Percentiles rank a stretch among this genome's conserved stretches.
These are phyloP conservation scores for Teratosphaeria viscida DNA, from an alignment of 2,329 filamentous ascomycete genomes.

Conservation along the genomic window DNA sequence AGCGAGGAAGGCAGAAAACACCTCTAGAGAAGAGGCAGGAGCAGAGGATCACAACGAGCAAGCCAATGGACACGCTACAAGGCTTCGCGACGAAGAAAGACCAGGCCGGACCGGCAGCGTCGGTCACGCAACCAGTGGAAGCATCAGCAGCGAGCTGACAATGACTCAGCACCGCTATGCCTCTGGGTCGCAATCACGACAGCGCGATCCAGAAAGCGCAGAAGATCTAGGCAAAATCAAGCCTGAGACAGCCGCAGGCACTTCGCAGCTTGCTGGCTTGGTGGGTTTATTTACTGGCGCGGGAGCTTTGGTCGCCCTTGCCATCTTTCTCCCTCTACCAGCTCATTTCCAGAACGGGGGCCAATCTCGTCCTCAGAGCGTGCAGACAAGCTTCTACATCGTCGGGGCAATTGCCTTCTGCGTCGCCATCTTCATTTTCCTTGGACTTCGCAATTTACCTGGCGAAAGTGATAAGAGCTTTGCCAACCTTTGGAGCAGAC, in stretches of 20 bases:
- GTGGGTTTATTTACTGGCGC: slow-evolving; percentile 90
- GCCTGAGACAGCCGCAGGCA: slow-evolving; percentile 7
- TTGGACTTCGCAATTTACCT: slow-evolving; percentile 58
- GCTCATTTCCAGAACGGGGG: slow-evolving; percentile 65
- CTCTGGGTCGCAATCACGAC: slow-evolving; percentile 19
- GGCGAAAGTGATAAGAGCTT: slow-evolving; percentile 74
- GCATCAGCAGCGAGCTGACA: slow-evolving; percentile 62
- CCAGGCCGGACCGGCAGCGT: slow-evolving; percentile 25
- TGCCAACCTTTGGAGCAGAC: slow-evolving; percentile 29
- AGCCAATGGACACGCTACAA: slow-evolving; percentile 11
- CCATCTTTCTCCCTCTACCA: slow-evolving; percentile 76
- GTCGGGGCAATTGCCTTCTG: slow-evolving; percentile 63
- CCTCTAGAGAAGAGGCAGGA: slow-evolving; percentile 3
- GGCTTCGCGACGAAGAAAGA: slow-evolving; percentile 15
- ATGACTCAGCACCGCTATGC: slow-evolving; percentile 54
- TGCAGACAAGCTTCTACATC: slow-evolving; percentile 78
- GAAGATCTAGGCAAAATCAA: neutral
- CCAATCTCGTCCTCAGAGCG: slow-evolving; percentile 61
- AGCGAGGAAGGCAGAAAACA: slow-evolving; percentile 7
- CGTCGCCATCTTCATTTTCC: slow-evolving; percentile 64
- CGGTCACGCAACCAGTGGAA: slow-evolving; percentile 52
- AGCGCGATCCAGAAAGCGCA: neutral
- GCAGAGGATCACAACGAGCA: slow-evolving; percentile 8
- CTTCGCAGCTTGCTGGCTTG: slow-evolving; percentile 62
- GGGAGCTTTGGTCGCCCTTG: slow-evolving; percentile 75